Conservation (phyloP, 2,329 filamentous ascomycete species). For the Ophioceras dolichostomum region DNA sequence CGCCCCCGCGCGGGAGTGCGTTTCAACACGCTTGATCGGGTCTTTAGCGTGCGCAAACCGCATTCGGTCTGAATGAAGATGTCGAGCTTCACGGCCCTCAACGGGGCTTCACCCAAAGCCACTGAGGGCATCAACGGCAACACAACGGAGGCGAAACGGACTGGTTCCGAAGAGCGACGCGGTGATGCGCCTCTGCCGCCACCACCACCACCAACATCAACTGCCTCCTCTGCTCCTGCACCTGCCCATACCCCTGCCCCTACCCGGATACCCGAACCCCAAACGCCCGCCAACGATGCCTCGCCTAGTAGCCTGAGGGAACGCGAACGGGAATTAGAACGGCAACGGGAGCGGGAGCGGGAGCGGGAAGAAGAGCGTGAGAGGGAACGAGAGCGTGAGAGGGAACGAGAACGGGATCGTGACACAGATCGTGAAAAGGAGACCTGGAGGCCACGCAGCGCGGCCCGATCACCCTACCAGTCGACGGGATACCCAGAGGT, state of each 20-base stretch:
- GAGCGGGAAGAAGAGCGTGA: conserved; percentile 17
- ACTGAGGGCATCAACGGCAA: conserved; percentile 22
- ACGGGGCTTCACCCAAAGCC: conserved; percentile 33
- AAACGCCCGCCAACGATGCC: too few relatives aligned
- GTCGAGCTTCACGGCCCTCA: conserved; percentile 40
- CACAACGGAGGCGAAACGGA: conserved; percentile 14
- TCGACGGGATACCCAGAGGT: conserved; percentile 26
- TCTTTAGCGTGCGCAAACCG: not conserved
- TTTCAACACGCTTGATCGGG: not conserved
- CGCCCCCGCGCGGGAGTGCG: too few relatives aligned
- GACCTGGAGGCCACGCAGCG: conserved; percentile 10
- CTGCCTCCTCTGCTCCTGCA: too few relatives aligned
- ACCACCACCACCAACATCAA: too few relatives aligned
- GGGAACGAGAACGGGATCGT: conserved; percentile 10
- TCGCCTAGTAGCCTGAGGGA: too few relatives aligned
- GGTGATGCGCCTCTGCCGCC: too few relatives aligned
- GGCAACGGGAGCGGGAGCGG: conserved; percentile 10
- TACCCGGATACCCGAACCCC: too few relatives aligned
- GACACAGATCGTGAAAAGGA: conserved; percentile 22
- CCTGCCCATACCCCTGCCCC: too few relatives aligned
- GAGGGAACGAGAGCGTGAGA: not conserved
- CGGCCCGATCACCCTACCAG: conserved; percentile 23
- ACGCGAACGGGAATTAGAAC: conserved; percentile 7
- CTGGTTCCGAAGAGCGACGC: conserved; percentile 18
- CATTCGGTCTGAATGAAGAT: conserved; percentile 18